Evolutionary conservation across 148 eudicot species (phyloP).

Genomic region (Chenopodium quinoa): DNA sequence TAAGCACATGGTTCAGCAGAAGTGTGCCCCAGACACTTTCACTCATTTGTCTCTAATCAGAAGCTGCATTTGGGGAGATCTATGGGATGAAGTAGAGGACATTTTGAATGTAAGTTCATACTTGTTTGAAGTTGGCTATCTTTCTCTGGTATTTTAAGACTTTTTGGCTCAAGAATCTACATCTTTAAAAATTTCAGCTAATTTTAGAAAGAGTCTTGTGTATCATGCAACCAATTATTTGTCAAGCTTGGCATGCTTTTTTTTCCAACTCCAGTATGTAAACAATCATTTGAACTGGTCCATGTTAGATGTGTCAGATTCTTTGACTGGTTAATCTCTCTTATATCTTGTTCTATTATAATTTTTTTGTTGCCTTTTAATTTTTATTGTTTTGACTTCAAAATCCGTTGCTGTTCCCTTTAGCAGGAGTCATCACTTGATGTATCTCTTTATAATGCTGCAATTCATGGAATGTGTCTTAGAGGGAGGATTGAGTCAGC

Average conservation of each 20-base stretch:
- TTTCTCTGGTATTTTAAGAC: background rate
- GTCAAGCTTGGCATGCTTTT: background rate
- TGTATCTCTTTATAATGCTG: conserved; percentile 65
- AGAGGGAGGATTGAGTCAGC: conserved; percentile 50
- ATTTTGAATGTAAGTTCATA: conserved; percentile 49
- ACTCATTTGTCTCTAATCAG: conserved; percentile 58
- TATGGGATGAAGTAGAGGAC: conserved; percentile 52
- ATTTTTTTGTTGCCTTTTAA: background rate
- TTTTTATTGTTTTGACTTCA: background rate
- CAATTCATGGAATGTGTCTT: conserved; percentile 69
- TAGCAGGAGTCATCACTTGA: conserved; percentile 42
- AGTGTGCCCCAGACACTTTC: conserved; percentile 53
- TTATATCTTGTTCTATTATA: background rate
- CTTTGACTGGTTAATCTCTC: background rate
- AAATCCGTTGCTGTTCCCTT: background rate
- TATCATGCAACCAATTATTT: background rate
- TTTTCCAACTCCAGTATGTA: background rate
- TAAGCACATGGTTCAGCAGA: conserved; percentile 53
- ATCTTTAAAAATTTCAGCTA: background rate
- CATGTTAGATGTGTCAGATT: background rate
- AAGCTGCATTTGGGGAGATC: conserved; percentile 65
- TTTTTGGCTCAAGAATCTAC: background rate
- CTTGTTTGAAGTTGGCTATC: background rate
- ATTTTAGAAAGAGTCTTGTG: background rate
- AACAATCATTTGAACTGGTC: background rate